These are phyloP conservation scores for Magnolia changhungtana DNA, from an alignment of 164 flowering plant genomes.

Conservation along the genomic window DNA sequence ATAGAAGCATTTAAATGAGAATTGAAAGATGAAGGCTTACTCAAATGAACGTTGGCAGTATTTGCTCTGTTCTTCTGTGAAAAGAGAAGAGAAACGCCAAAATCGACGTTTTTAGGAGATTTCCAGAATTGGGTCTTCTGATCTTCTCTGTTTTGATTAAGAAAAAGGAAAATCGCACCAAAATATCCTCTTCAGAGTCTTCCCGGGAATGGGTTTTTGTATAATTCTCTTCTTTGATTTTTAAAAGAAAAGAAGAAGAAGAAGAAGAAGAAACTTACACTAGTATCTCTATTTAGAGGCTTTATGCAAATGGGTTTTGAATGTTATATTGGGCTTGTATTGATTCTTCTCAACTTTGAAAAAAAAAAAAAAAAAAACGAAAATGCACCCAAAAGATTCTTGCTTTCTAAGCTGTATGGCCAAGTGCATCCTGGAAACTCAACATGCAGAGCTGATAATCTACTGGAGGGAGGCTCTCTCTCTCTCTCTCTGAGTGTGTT, in stretches of 20 bases:
- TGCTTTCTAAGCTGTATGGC: background rate
- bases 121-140: background rate
- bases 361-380: no score
- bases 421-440: background rate
- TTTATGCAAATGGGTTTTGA: background rate
- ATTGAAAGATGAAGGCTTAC: background rate
- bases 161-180: no score
- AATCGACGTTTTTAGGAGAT: background rate
- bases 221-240: background rate
- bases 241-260: no score
- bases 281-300: background rate
- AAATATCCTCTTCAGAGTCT: background rate
- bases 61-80: background rate
- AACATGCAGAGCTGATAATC: background rate
- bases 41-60: background rate
- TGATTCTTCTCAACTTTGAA: background rate
- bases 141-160: no score
- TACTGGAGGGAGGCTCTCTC: background rate
- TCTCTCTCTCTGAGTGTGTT: background rate
- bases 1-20: background rate
- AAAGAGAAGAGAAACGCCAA: background rate
- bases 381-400: background rate
- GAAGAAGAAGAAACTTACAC: background rate
- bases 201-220: background rate
- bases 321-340: background rate